Conservation (phyloP, 106 monocot genomes). For the Platanthera zijinensis region DNA sequence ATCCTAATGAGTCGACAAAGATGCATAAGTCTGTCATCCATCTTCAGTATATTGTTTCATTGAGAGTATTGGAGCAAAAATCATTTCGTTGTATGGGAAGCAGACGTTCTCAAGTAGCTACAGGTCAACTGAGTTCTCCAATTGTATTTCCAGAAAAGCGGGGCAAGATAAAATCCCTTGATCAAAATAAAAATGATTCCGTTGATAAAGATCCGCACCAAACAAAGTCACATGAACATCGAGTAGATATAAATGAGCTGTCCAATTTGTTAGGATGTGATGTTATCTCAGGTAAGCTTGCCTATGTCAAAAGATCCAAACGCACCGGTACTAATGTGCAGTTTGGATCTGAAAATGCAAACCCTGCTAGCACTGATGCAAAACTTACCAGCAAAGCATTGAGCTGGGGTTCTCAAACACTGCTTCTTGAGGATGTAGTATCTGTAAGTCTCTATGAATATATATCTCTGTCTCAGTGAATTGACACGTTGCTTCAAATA, state of each 20-base stretch:
- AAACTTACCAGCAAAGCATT: constrained; percentile 87
- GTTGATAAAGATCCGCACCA: constrained; percentile 33
- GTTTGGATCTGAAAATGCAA: constrained; percentile 27
- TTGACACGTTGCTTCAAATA: not conserved
- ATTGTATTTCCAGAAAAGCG: constrained; percentile 57
- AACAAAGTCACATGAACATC: constrained; percentile 56
- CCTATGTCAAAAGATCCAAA: constrained; percentile 51
- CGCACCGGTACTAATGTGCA: constrained; percentile 20
- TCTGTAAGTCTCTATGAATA: constrained; percentile 57
- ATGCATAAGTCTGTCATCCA: constrained; percentile 44
- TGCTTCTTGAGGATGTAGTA: constrained; percentile 77
- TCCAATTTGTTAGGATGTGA: constrained; percentile 83
- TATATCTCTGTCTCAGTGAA: not conserved
- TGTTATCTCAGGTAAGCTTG: constrained; percentile 77
- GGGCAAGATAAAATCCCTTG: constrained; percentile 40
- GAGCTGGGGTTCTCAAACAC: constrained; percentile 70
- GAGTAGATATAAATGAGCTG: constrained; percentile 78
- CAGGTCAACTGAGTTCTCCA: constrained; percentile 57
- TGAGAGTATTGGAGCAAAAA: constrained; percentile 36
- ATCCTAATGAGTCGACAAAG: constrained; percentile 10
- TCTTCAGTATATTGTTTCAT: constrained; percentile 34
- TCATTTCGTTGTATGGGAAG: constrained; percentile 34
- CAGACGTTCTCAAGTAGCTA: constrained; percentile 34
- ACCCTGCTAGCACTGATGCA: constrained; percentile 39
- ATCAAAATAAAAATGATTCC: constrained; percentile 17